A percentile compares a stretch with the other conserved stretches of the same genome.
phyloP scores from a whole-genome alignment of 768 basidiomycete species.

The Collybia nuda region DNA sequence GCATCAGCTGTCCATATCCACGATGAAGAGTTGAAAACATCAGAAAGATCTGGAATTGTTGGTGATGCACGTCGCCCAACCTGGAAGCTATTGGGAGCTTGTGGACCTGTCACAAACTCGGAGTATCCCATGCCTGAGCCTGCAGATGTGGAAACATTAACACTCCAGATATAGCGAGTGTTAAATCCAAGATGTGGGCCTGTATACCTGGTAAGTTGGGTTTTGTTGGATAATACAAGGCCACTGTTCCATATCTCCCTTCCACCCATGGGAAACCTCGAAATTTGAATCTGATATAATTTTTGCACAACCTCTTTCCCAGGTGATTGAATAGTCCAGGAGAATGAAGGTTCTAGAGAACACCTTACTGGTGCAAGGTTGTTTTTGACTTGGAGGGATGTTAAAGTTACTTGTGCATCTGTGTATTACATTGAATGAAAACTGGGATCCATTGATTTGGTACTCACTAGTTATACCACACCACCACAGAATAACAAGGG shows the following conservation, averaged over 20 bases:
- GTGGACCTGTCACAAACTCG: constrained; percentile 17
- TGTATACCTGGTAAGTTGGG: constrained; percentile 18
- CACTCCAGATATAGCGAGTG: constrained; percentile 22
- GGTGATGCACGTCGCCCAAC: too few species aligned
- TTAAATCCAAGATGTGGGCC: constrained; percentile 21
- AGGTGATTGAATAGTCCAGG: constrained; percentile 19
- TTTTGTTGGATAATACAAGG: constrained; percentile 7
- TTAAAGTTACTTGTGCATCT: constrained; percentile 4
- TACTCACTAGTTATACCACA: too few species aligned
- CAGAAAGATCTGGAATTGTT: too few species aligned
- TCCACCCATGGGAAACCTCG: constrained; percentile 8
- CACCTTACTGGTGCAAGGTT: background rate
- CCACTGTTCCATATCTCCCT: constrained; percentile 23
- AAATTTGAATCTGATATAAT: constrained; percentile 21
- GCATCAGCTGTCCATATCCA: too few species aligned
- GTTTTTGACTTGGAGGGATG: constrained; percentile 1
- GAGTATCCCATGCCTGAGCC: constrained; percentile 16
- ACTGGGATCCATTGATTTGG: too few species aligned
- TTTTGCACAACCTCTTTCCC: constrained; percentile 12
- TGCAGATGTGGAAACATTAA: constrained; percentile 17
- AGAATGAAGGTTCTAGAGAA: constrained; percentile 16
- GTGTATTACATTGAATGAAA: too few species aligned
- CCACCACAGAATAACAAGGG: too few species aligned
- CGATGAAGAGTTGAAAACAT: too few species aligned
- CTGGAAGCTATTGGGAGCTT: too few species aligned